Evolutionary conservation across 306 rosid species (phyloP).

Genomic region (Ceratonia siliqua): DNA sequence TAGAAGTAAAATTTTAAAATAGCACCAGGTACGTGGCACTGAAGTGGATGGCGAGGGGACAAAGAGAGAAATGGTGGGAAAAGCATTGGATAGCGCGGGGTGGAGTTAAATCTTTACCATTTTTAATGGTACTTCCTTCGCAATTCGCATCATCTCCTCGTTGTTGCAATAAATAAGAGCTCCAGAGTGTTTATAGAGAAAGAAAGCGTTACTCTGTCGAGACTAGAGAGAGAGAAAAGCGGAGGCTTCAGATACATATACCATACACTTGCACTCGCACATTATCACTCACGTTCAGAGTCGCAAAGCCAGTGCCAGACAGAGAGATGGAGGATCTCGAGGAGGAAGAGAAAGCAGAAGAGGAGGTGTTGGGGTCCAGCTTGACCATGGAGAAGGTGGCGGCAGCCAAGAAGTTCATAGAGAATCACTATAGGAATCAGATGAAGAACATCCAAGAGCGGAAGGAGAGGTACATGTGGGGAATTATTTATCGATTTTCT

Average conservation of each 20-base stretch:
- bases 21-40: slow-evolving; percentile 29
- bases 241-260: slow-evolving; percentile 28
- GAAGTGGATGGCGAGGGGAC: background rate
- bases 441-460: slow-evolving; percentile 95
- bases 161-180: slow-evolving; percentile 55
- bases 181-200: slow-evolving; percentile 53
- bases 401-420: slow-evolving; percentile 95
- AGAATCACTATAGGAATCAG: slow-evolving; percentile 96
- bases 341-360: slow-evolving; percentile 58
- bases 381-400: slow-evolving; percentile 99
- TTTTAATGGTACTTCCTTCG: slow-evolving; percentile 30
- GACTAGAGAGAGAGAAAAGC: slow-evolving; percentile 30
- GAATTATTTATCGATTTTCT: slow-evolving; percentile 5
- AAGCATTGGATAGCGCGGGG: slow-evolving; percentile 33
- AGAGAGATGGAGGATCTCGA: slow-evolving; percentile 75
- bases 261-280: slow-evolving; percentile 39
- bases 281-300: slow-evolving; percentile 36
- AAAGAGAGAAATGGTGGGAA: background rate
- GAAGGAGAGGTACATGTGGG: slow-evolving; percentile 75
- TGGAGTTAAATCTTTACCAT: background rate
- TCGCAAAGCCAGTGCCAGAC: slow-evolving; percentile 8
- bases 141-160: slow-evolving; percentile 40
- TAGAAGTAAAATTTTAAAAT: fast-evolving
- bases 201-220: slow-evolving; percentile 34
- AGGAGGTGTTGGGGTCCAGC: slow-evolving; percentile 81